Base-by-base conservation (phyloP, 2,329 filamentous ascomycete species). In the Epichloe sylvatica region DNA sequence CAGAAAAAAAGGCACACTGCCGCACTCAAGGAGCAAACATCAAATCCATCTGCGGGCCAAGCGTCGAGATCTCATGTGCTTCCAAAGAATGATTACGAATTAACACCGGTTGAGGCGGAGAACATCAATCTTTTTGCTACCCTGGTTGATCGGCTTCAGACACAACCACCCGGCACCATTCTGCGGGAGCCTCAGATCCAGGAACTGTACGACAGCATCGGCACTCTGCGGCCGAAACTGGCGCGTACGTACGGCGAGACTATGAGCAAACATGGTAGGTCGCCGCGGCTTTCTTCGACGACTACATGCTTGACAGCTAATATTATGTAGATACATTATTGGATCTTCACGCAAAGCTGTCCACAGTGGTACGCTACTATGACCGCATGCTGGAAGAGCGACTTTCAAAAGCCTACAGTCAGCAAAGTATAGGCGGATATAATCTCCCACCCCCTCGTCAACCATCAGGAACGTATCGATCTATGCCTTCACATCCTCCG, bases 91-190 rank as follows among this genome's bases (percentile, higher is more conserved):
- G 88, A 96, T 58, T 95, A 96, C 63, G 92, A 98, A 67, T 75
- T 98, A 48, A 94, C 87, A 0, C 83, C 87, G 0, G 85, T 94
- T 0, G 92, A 98, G 67, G 89, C 90, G 0, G 92, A 98, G 65
- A 97, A 97, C 58, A 98, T 98, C 64, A 95, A 95, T 60, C 72
- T 98, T 1, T 98, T 98, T 62, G 77, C 92, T 0, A 96, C 92
- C 0, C 71, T 98, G 37, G 92, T 98, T 11, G 92, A 98, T 63
- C 81, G 94, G 35, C 70, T 98, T 39, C 91, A 97, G 64, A 92
- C 94, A 52, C 92, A 98, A 60, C 87, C 92, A 0, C 90, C 90
- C 0, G 92, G 92, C 0, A 97, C 92, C 0, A 96, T 98, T 48
- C 69, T 98, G n/a, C 78, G 92, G 45, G 92, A 98, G 61, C 92